Base-by-base conservation (phyloP, 306 rosid genomes). In the Quercus ilex region DNA sequence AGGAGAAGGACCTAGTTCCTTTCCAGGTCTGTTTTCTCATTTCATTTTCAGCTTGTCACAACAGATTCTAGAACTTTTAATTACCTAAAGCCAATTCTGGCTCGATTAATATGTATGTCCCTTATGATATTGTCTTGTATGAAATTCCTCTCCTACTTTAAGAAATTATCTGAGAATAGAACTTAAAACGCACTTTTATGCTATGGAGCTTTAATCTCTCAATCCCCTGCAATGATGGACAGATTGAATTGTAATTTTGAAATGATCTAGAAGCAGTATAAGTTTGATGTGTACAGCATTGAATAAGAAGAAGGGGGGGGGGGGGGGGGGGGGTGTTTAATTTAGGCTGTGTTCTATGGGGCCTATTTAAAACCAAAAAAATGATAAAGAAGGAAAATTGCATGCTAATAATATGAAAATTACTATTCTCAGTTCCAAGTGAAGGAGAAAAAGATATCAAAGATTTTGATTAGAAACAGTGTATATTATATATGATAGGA, bases 1-100 rank as follows among this genome's bases (percentile, higher is more conserved):
- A 86, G 88, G 73, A 89, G 89, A 85, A 78, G 90, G 85, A 70
- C 84, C 88, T 21, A 85, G 83, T 79, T 41, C 80, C 82, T 25
- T 76, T 86, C 88, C 84, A 87, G 96, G 97, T 90, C 72, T 75
- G 83, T 52, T 55, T 76, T 63, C 18, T 74, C 52, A 73, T 63
- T n/a, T 75, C 73, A 74, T 75, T 82, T 31, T 52, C 49, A 73
- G 53, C 81, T 77, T 28, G 59, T 26, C 15, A 19, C 6, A 2
- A 3, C 10, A 58, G 65, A 20, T 58, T 57, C 17, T 58, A 21
- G 51, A 26, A 33, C 14, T 3, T 19, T 31, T 13, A 67, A 21
- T 67, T 67, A 33, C 25, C 23, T 18, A 18, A 67, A 31, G 51
- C 13, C n/a, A 46, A 19, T 33, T 67, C 17, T 67, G 23, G 17